Evolutionary conservation across 2,329 filamentous ascomycete species (phyloP).

Genomic region (Acarospora socialis): DNA sequence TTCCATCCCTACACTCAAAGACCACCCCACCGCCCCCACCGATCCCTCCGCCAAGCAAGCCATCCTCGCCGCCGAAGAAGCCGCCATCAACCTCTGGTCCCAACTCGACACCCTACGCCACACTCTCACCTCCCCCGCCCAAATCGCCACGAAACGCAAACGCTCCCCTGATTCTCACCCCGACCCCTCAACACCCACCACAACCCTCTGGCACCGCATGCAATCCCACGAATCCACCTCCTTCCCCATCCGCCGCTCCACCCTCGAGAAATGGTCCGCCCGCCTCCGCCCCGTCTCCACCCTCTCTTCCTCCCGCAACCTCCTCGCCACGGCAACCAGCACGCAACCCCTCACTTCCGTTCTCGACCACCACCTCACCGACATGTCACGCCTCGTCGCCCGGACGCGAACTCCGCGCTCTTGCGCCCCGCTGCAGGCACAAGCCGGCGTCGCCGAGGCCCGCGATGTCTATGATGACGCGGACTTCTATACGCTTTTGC

Average conservation of each 20-base stretch:
- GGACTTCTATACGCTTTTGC: slow-evolving; percentile 82
- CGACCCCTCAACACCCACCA: slow-evolving; percentile 39
- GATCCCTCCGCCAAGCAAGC: slow-evolving; percentile 30
- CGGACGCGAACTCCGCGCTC: slow-evolving; percentile 6
- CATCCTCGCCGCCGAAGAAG: slow-evolving; percentile 68
- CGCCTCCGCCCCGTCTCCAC: slow-evolving; percentile 55
- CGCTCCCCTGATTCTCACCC: slow-evolving; percentile 35
- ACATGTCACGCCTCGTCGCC: slow-evolving; percentile 6
- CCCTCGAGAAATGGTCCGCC: slow-evolving; percentile 79
- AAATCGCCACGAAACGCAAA: slow-evolving; percentile 30
- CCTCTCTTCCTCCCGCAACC: slow-evolving; percentile 42
- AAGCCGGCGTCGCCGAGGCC: neutral
- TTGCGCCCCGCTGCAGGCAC: slow-evolving; percentile 10
- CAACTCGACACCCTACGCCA: slow-evolving; percentile 58
- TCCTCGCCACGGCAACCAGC: slow-evolving; percentile 36
- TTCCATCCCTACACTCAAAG: slow-evolving; percentile 42
- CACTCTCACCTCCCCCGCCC: slow-evolving; percentile 37
- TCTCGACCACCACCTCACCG: slow-evolving; percentile 28
- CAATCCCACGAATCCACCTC: slow-evolving; percentile 47
- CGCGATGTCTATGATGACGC: slow-evolving; percentile 70
- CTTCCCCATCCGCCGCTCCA: slow-evolving; percentile 48
- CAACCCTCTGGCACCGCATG: slow-evolving; percentile 61
- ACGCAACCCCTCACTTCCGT: slow-evolving; percentile 37
- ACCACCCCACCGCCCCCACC: slow-evolving; percentile 27
- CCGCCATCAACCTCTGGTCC: slow-evolving; percentile 72